These are phyloP conservation scores for Boehmeria nivea DNA, from an alignment of 306 rosid species.

Conservation along the genomic window DNA sequence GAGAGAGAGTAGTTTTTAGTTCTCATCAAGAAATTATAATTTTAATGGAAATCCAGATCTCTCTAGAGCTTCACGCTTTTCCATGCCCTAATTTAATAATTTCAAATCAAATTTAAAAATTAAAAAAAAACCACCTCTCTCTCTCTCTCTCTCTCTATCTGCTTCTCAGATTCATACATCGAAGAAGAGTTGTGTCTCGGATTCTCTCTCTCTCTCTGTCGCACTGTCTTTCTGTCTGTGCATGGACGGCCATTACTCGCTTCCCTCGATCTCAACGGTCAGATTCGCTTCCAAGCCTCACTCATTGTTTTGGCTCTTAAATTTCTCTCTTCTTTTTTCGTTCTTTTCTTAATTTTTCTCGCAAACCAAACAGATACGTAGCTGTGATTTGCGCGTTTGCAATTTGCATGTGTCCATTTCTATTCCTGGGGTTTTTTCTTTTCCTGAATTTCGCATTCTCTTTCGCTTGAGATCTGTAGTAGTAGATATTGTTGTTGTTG, in stretches of 20 bases:
- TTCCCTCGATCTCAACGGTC: constrained; percentile 51
- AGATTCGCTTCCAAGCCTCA: constrained; percentile 24
- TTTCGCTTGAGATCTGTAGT: constrained; percentile 22
- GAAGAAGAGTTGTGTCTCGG: constrained; percentile 25
- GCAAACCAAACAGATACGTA: too few relatives aligned
- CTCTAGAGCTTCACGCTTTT: background rate
- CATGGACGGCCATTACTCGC: constrained; percentile 41
- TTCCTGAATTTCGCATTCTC: too few relatives aligned
- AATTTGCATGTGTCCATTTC: too few relatives aligned
- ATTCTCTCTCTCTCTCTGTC: constrained; percentile 18
- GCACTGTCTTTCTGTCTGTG: constrained; percentile 23
- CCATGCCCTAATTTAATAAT: background rate
- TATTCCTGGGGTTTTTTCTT: too few relatives aligned
- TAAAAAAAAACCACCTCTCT: too few relatives aligned
- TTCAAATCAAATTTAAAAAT: background rate
- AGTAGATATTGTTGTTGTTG: background rate
- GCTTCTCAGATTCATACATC: constrained; percentile 3
- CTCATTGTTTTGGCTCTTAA: constrained; percentile 30
- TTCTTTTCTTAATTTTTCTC: too few relatives aligned
- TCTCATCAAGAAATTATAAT: too few relatives aligned
- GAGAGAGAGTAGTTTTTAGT: too few relatives aligned
- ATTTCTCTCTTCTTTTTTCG: background rate
- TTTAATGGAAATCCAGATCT: background rate
- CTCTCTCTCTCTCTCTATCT: too few relatives aligned
- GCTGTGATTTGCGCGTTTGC: too few relatives aligned